A percentile compares a stretch with the other conserved stretches of the same genome.
Conservation (phyloP, 208 protist genomes). For the Leishmania aethiopica region DNA sequence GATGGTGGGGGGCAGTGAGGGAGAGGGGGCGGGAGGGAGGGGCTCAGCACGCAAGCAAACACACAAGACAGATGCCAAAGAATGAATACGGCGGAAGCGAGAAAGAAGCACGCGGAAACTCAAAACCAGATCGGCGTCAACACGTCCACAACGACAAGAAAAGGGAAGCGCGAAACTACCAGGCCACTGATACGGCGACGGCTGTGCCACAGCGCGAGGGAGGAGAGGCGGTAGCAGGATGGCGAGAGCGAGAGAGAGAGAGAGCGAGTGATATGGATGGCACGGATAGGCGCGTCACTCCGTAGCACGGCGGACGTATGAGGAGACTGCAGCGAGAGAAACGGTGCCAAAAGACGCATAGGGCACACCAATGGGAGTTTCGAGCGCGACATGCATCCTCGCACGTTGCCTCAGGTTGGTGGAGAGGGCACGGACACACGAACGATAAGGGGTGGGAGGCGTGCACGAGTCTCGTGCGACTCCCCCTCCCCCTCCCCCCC, state of each 20-base stretch:
- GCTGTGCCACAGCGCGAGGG: neutral
- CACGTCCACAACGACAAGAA: neutral
- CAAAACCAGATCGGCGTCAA: neutral
- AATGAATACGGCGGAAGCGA: neutral
- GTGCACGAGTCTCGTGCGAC: neutral
- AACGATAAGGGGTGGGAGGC: no score
- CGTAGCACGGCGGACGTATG: neutral
- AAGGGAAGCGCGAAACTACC: neutral
- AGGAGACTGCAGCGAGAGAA: neutral
- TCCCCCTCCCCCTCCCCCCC: neutral
- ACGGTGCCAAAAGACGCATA: neutral
- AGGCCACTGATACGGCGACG: neutral
- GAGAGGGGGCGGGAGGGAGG: neutral
- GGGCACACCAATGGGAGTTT: no score
- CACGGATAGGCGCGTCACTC: neutral
- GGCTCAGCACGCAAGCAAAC: neutral
- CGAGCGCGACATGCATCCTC: neutral
- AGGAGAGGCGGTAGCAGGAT: neutral
- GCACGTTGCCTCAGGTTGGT: neutral
- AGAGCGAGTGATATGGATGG: no score
- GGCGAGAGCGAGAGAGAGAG: neutral
- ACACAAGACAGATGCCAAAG: neutral
- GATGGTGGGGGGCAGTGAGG: neutral
- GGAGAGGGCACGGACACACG: neutral
- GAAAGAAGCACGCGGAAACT: neutral